Evolutionary conservation across 345 rosid species (phyloP).

Genomic region (Dipteronia sinensis): DNA sequence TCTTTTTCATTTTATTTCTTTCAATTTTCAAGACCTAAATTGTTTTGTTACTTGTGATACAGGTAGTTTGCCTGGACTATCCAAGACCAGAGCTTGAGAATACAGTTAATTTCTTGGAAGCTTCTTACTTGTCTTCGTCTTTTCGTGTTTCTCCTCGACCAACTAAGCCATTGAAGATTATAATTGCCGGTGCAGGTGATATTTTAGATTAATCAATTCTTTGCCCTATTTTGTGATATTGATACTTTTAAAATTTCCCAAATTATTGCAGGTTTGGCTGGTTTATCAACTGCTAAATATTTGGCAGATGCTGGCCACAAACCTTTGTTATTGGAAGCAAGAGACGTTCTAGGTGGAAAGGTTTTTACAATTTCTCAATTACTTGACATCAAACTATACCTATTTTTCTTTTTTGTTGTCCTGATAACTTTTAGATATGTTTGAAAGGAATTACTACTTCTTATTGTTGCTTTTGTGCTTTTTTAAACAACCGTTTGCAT

Average conservation of each 20-base stretch:
- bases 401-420: neutral
- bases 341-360: conserved; percentile 99
- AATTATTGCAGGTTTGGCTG: conserved; percentile 76
- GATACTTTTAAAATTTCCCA: conserved; percentile 1
- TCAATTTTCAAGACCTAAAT: neutral
- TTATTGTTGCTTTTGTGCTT: neutral
- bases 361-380: conserved; percentile 31
- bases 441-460: no score
- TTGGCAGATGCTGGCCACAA: conserved; percentile 94
- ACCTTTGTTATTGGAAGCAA: conserved; percentile 79
- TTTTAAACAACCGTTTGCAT: neutral
- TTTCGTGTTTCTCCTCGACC: conserved; percentile 73
- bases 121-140: conserved; percentile 74
- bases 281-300: conserved; percentile 91
- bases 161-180: conserved; percentile 68
- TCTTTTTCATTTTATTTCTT: neutral
- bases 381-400: neutral
- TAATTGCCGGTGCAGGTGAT: conserved; percentile 92
- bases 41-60: conserved; percentile 10
- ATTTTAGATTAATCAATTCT: no score
- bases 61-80: conserved; percentile 85
- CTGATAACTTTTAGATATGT: neutral
- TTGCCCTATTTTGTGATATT: neutral
- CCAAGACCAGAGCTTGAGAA: conserved; percentile 87
- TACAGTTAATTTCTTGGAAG: conserved; percentile 79